Evolutionary conservation across 2,329 filamentous ascomycete genomes (phyloP).

Genomic region (Penicillium freii): DNA sequence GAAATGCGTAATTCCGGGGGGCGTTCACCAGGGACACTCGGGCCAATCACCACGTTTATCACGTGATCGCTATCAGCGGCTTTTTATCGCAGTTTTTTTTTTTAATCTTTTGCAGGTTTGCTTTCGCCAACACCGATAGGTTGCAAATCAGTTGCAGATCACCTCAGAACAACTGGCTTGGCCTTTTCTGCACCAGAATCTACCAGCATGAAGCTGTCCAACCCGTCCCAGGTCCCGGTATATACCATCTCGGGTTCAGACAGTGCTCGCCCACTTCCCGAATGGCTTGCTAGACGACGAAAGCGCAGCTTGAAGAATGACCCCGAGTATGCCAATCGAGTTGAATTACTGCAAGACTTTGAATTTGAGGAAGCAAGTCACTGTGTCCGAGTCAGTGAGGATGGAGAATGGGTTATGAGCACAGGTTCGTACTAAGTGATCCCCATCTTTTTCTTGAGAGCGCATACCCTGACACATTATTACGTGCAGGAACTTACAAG

Average conservation of each 20-base stretch:
- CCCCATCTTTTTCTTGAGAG: conserved; percentile 1
- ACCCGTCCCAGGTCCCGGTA: conserved; percentile 78
- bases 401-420: conserved; percentile 97
- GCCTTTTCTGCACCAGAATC: conserved; percentile 23
- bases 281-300: conserved; percentile 88
- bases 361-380: conserved; percentile 94
- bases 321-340: conserved; percentile 84
- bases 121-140: conserved; percentile 3
- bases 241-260: conserved; percentile 94
- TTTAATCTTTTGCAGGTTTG: conserved; percentile 21
- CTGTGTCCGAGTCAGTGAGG: conserved; percentile 85
- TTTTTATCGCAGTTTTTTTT: conserved; percentile 28
- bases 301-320: conserved; percentile 93
- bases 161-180: conserved; percentile 8
- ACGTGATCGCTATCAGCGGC: conserved; percentile 34
- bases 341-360: conserved; percentile 95
- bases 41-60: conserved; percentile 33
- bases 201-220: conserved; percentile 49
- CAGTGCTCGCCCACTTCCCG: conserved; percentile 81
- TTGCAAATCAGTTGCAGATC: conserved; percentile 8
- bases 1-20: conserved; percentile 29
- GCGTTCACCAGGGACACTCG: conserved; percentile 33
- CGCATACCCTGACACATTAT: conserved; percentile 15
- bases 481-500: conserved; percentile 59
- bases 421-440: conserved; percentile 59